Conservation (phyloP, 371 early-diverging fungal species). For the Catenaria anguillulae region DNA sequence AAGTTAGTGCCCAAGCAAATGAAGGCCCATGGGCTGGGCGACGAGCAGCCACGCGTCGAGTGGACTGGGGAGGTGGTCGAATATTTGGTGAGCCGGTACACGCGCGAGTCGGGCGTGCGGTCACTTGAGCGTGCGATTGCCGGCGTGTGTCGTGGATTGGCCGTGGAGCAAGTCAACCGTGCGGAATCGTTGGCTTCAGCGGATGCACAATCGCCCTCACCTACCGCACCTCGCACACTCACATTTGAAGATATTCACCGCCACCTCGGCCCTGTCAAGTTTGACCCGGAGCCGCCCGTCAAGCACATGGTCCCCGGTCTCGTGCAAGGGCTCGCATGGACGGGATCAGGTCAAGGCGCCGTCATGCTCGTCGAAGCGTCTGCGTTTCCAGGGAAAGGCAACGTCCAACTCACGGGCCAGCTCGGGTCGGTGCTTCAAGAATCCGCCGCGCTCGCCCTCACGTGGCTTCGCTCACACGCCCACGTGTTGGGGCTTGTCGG, state of each 20-base stretch:
- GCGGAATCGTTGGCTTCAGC: not conserved
- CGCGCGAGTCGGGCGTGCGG: conserved; percentile 76
- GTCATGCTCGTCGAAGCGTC: conserved; percentile 38
- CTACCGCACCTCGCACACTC: too few species aligned
- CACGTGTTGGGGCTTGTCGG: conserved; percentile 36
- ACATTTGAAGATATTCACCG: conserved; percentile 1
- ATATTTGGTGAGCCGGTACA: conserved; percentile 43
- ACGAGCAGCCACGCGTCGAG: too few species aligned
- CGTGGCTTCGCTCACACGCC: conserved; percentile 67
- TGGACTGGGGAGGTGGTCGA: too few species aligned
- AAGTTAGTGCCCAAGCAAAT: conserved; percentile 43
- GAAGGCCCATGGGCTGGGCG: conserved; percentile 45
- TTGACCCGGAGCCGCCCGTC: conserved; percentile 46
- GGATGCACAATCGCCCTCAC: too few species aligned
- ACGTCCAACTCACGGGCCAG: conserved; percentile 58
- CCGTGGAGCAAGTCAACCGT: conserved; percentile 44
- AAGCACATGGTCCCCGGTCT: conserved; percentile 49
- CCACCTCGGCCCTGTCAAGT: conserved; percentile 44
- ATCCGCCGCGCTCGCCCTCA: conserved; percentile 59
- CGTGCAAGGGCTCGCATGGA: conserved; percentile 68
- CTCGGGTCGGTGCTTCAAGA: conserved; percentile 79
- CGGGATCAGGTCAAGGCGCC: conserved; percentile 44
- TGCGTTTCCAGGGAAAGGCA: conserved; percentile 55
- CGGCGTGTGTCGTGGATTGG: conserved; percentile 51
- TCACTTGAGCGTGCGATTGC: conserved; percentile 60